A percentile compares a stretch with the other conserved stretches of the same genome.
These are phyloP conservation scores for Plasmopara muralis DNA, from an alignment of 352 stramenopile species.

Conservation along the genomic window DNA sequence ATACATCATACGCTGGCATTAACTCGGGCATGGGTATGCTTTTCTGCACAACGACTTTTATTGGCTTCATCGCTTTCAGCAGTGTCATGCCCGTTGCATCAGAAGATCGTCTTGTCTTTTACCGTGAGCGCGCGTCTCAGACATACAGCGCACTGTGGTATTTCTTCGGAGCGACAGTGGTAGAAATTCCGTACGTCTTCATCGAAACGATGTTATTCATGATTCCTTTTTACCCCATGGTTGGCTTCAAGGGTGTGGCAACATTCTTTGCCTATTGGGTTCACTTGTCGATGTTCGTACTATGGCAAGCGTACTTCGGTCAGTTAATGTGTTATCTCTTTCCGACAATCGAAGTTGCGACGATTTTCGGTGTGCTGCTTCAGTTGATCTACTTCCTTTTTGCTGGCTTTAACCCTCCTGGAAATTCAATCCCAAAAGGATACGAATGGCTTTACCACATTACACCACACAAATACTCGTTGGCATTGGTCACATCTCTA, in stretches of 20 bases:
- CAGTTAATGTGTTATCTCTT: slow-evolving; percentile 24
- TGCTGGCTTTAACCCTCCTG: slow-evolving; percentile 18
- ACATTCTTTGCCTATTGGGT: slow-evolving; percentile 19
- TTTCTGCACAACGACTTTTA: slow-evolving; percentile 63
- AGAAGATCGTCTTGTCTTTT: slow-evolving; percentile 78
- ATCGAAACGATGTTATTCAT: slow-evolving; percentile 13
- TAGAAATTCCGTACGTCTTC: slow-evolving; percentile 46
- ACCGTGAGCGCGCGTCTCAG: slow-evolving; percentile 69
- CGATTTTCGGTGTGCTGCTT: slow-evolving; percentile 28
- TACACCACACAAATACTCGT: slow-evolving; percentile 16
- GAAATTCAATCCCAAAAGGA: slow-evolving; percentile 3
- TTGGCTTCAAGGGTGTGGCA: slow-evolving; percentile 12
- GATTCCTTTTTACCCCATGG: slow-evolving; percentile 13
- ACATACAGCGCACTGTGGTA: slow-evolving; percentile 37
- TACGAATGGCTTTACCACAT: slow-evolving; percentile 20
- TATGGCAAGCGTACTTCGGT: slow-evolving; percentile 23
- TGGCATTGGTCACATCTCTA: slow-evolving; percentile 5
- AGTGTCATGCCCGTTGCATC: slow-evolving; percentile 57
- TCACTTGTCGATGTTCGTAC: slow-evolving; percentile 11
- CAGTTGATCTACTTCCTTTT: slow-evolving; percentile 18
- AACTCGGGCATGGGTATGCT: slow-evolving; percentile 43
- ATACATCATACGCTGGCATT: slow-evolving; percentile 19
- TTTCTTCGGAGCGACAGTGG: slow-evolving; percentile 12
- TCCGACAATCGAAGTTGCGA: slow-evolving; percentile 37
- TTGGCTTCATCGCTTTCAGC: slow-evolving; percentile 59